Evolutionary conservation across 192 early-diverging fungal species (phyloP).

Genomic region (Mortierella alpina): DNA sequence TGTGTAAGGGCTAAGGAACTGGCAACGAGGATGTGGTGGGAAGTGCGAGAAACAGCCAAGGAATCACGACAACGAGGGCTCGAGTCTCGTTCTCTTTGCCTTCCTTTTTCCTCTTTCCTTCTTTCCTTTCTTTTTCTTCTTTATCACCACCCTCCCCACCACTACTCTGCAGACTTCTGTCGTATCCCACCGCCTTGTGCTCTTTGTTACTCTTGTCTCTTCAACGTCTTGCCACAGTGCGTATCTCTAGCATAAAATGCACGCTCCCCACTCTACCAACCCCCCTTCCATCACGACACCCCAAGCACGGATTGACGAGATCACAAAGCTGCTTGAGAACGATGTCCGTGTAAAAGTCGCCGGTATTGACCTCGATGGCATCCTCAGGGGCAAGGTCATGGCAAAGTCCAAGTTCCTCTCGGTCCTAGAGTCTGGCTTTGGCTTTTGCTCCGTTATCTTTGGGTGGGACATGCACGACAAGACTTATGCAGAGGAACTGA

Average conservation of each 20-base stretch:
- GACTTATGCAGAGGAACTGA: slow-evolving; percentile 58
- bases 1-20: too few species aligned
- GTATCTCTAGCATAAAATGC: background rate
- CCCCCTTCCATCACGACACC: background rate
- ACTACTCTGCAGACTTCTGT: too few species aligned
- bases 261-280: background rate
- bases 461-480: slow-evolving; percentile 87
- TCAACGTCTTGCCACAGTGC: background rate
- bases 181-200: background rate
- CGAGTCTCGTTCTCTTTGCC: background rate
- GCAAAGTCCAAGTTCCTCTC: slow-evolving; percentile 75
- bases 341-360: slow-evolving; percentile 70
- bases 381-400: slow-evolving; percentile 81
- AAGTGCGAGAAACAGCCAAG: too few species aligned
- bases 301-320: slow-evolving; percentile 23
- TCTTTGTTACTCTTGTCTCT: background rate
- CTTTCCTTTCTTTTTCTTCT: background rate
- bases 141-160: too few species aligned
- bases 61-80: too few species aligned
- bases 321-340: slow-evolving; percentile 40
- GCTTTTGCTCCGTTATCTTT: slow-evolving; percentile 82
- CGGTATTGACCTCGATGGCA: slow-evolving; percentile 76
- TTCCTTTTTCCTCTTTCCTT: background rate
- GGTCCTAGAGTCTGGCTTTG: slow-evolving; percentile 73
- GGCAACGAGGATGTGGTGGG: too few species aligned